Percentiles rank a stretch among this genome's conserved stretches.
These are phyloP conservation scores for Phytopythium helicoides DNA, from an alignment of 352 stramenopile genomes.

Conservation along the genomic window DNA sequence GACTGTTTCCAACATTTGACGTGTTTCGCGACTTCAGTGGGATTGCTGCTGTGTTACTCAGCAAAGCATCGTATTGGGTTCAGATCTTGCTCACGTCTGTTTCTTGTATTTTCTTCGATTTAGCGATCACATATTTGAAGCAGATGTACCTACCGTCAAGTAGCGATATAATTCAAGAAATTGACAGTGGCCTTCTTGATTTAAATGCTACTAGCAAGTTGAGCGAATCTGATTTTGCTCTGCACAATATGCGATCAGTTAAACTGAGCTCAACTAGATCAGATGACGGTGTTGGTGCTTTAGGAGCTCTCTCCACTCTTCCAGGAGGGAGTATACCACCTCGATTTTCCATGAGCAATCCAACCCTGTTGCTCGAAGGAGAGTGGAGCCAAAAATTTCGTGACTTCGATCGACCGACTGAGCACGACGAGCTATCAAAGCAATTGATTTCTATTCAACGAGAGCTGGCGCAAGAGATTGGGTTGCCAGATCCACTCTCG, in stretches of 20 bases:
- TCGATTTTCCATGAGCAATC: not conserved
- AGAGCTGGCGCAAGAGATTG: constrained; percentile 74
- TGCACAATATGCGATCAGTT: constrained; percentile 8
- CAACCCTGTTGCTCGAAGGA: constrained; percentile 44
- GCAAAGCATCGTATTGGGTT: constrained; percentile 54
- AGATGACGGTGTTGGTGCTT: not conserved
- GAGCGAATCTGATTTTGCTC: constrained; percentile 14
- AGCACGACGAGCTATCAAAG: constrained; percentile 80
- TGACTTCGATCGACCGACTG: constrained; percentile 71
- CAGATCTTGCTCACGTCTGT: constrained; percentile 64
- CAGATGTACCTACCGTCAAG: constrained; percentile 85
- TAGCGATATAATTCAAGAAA: constrained; percentile 84
- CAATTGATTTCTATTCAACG: constrained; percentile 66
- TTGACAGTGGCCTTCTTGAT: constrained; percentile 67
- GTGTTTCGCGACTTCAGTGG: constrained; percentile 78
- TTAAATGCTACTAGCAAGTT: not conserved
- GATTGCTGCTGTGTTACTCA: constrained; percentile 57
- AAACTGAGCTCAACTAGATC: constrained; percentile 11
- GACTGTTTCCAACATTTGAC: constrained; percentile 57
- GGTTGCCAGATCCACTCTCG: constrained; percentile 52
- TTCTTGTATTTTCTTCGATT: constrained; percentile 55
- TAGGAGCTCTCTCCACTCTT: no score
- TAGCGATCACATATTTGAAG: constrained; percentile 70
- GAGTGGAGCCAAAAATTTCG: constrained; percentile 83
- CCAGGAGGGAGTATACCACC: no score